A percentile compares a stretch with the other conserved stretches of the same genome.
phyloP scores from a whole-genome alignment of 176 grass and related monocot species.

The Rhynchospora breviuscula region DNA sequence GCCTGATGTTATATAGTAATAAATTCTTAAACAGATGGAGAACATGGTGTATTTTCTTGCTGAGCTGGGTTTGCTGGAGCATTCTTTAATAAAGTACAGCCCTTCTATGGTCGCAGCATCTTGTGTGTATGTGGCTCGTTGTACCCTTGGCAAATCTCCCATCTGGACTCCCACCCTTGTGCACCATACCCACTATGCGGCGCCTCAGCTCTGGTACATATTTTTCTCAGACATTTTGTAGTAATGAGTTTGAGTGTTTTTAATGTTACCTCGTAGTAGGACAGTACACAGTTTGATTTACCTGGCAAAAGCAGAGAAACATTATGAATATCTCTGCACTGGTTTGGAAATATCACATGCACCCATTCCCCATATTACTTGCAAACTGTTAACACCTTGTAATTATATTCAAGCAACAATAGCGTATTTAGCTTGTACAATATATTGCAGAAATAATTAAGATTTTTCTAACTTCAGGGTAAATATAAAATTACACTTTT shows the following conservation, averaged over 20 bases:
- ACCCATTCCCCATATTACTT: neutral
- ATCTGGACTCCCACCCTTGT: conserved; percentile 36
- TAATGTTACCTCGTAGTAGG: neutral
- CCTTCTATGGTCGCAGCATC: conserved; percentile 48
- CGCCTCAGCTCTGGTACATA: conserved; percentile 38
- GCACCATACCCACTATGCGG: conserved; percentile 36
- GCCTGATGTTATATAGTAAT: neutral
- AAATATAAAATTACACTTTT: neutral
- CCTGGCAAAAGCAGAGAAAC: neutral
- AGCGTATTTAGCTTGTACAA: too few species aligned
- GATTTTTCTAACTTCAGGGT: neutral
- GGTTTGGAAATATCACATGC: neutral
- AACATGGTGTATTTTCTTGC: conserved; percentile 70
- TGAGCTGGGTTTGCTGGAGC: conserved; percentile 55
- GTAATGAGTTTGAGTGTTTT: neutral
- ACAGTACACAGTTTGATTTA: neutral
- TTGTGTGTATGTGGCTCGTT: conserved; percentile 33
- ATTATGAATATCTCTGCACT: neutral
- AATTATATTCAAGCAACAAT: too few species aligned
- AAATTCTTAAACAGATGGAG: conserved; percentile 40
- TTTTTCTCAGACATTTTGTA: neutral
- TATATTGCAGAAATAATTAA: too few species aligned
- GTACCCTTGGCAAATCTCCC: conserved; percentile 31
- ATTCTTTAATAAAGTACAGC: conserved; percentile 38
- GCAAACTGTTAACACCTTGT: neutral